Base-by-base conservation (phyloP, 2,329 filamentous ascomycete genomes). In the Nothomitra cinnamomea region DNA sequence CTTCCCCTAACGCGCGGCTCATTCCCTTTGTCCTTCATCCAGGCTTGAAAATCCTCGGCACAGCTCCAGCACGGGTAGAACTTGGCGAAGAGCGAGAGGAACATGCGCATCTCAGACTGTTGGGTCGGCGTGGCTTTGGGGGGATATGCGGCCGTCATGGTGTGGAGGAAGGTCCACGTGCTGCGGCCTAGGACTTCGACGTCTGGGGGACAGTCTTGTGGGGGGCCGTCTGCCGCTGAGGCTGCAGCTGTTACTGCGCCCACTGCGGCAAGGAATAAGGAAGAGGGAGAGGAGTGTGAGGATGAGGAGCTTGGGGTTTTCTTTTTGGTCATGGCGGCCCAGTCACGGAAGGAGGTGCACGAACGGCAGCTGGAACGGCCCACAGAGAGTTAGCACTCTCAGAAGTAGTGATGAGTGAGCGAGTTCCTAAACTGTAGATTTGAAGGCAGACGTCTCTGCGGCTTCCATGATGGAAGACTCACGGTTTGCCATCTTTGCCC, bases 61-160 rank as follows among this genome's bases (percentile, higher is more conserved):
- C 92, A 98, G 2, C 85, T 78, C 87, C 89, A 95, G 72, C 92
- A 98, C 2, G 92, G 92, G 64, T 98, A 98, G 19, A 96, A 69
- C 60, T 83, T 84, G 24, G 85, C 82, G 66, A 98, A 94, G 1
- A 88, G 73, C 22, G 72, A 70, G 61, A 98, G 75, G 69, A 98
- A 96, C 52, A 78, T 75, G 54, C 74, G 73, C 60, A 94, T 83
- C 60, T 95, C 84, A 28, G 71, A 70, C 65, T 95, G 87, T 60
- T 95, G 79, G 8, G 72, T 67, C 0, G 72, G 66, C 0, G 82
- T 78, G 0, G 92, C 87, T 6, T 65, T 68, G 6, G 76, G 72
- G 1, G 92, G 92, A 66, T 96, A 98, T 13, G 79, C 79, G 0
- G 89, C 92, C 13, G 90, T 86, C 58, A 98, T 85, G 7, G 85